Evolutionary conservation across 2,329 filamentous ascomycete genomes (phyloP).

Genomic region (Epichloe gansuensis): DNA sequence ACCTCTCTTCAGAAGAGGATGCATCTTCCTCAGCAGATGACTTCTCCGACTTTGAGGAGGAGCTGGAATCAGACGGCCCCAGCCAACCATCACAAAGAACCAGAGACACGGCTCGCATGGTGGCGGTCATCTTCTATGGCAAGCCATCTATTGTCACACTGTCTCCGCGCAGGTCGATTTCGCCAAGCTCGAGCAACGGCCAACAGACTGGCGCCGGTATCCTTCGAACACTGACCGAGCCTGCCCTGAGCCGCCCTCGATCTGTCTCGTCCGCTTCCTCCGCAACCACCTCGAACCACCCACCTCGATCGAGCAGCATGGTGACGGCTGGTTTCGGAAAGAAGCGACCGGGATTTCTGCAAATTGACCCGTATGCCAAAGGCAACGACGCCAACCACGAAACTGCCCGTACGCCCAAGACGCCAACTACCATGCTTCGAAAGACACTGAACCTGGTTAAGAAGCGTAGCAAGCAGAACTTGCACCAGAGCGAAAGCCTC

Average conservation of each 20-base stretch:
- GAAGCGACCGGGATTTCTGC: constrained; percentile 35
- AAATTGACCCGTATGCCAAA: constrained; percentile 40
- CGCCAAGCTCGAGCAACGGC: constrained; percentile 24
- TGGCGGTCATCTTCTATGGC: constrained; percentile 46
- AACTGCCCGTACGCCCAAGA: constrained; percentile 26
- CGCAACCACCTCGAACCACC: constrained; percentile 19
- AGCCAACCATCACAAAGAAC: constrained; percentile 20
- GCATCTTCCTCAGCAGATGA: constrained; percentile 49
- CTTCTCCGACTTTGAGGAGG: constrained; percentile 37
- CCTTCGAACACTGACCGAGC: constrained; percentile 20
- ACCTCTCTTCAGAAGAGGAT: constrained; percentile 54
- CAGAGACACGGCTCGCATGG: constrained; percentile 43
- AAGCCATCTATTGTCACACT: constrained; percentile 47
- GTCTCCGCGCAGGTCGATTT: constrained; percentile 27
- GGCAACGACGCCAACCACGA: constrained; percentile 17
- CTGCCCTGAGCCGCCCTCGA: constrained; percentile 17
- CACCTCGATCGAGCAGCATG: constrained; percentile 32
- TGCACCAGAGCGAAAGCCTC: constrained; percentile 25
- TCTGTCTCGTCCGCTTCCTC: constrained; percentile 23
- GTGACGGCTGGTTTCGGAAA: constrained; percentile 22
- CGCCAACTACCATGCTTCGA: constrained; percentile 36
- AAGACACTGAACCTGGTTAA: constrained; percentile 41
- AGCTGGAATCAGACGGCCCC: constrained; percentile 28
- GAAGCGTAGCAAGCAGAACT: constrained; percentile 39
- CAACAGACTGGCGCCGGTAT: constrained; percentile 14